Percentiles rank a stretch among this genome's conserved stretches.
phyloP scores from a whole-genome alignment of 305 asterid species.

The Solanum aculeatissimum region DNA sequence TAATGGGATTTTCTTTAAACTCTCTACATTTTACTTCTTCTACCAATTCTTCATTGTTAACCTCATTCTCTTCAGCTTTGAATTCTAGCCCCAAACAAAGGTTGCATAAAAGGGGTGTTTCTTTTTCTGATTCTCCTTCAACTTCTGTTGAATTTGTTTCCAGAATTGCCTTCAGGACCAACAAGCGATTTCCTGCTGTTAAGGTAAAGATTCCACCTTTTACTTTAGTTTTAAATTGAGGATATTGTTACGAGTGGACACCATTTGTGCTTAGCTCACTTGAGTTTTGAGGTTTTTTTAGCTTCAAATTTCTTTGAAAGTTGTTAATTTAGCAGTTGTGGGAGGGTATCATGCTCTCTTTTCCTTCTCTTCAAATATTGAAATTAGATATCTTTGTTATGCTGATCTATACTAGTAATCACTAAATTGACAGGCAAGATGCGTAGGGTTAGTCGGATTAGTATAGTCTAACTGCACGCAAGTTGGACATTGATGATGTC shows the following conservation, averaged over 20 bases:
- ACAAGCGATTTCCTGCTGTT: constrained; percentile 33
- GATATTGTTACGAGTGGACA: not conserved
- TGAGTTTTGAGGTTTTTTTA: not conserved
- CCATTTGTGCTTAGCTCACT: not conserved
- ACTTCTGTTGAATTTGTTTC: constrained; percentile 21
- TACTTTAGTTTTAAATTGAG: not conserved
- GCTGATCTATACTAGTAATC: not conserved
- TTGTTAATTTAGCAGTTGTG: not conserved
- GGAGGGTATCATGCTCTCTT: not conserved
- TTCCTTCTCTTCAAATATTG: not conserved
- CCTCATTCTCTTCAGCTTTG: constrained; percentile 37
- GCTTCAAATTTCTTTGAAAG: not conserved
- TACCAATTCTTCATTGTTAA: constrained; percentile 17
- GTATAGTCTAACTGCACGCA: not conserved
- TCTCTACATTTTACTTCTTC: constrained; percentile 16
- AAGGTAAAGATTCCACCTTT: constrained; percentile 40
- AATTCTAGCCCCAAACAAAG: constrained; percentile 22
- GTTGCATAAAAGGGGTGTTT: constrained; percentile 29
- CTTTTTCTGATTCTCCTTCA: constrained; percentile 22
- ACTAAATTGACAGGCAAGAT: not conserved
- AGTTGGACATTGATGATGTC: not conserved
- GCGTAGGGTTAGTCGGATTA: not conserved
- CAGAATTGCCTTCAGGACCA: constrained; percentile 26
- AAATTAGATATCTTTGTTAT: not conserved
- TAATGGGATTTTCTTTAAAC: constrained; percentile 29